These are phyloP conservation scores for Saccharomyces eubayanus DNA, from an alignment of 805 yeast genomes.

Conservation along the genomic window DNA sequence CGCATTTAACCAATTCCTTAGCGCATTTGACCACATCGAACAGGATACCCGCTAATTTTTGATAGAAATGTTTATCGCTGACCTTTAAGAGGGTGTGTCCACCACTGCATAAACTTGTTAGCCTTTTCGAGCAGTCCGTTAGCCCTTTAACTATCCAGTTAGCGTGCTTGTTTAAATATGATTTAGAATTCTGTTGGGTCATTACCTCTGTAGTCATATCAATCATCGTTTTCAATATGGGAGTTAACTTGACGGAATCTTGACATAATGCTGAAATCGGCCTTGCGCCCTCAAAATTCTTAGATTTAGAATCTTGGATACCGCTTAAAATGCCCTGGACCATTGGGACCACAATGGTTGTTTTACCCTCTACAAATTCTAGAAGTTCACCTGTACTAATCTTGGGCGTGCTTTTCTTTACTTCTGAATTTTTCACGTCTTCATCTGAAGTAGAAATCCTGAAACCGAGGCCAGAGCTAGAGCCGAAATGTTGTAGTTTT, in stretches of 20 bases:
- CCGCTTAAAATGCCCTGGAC: neutral
- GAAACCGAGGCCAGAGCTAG: slow-evolving; percentile 10
- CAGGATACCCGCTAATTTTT: slow-evolving; percentile 89
- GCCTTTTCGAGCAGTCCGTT: neutral
- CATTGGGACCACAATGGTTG: neutral
- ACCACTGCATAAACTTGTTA: neutral
- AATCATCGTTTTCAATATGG: neutral
- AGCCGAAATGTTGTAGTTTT: slow-evolving; percentile 7
- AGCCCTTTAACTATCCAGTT: neutral
- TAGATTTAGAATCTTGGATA: neutral
- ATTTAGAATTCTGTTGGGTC: neutral
- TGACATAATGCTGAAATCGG: neutral
- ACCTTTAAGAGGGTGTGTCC: neutral
- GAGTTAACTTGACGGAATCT: neutral
- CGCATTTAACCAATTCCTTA: slow-evolving; percentile 89
- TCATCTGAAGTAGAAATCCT: slow-evolving; percentile 1
- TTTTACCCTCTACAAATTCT: neutral
- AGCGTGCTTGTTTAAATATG: neutral
- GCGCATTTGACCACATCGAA: slow-evolving; percentile 95
- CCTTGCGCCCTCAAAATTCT: neutral
- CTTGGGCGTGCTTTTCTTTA: neutral
- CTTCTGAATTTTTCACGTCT: neutral
- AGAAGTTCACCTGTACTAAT: neutral
- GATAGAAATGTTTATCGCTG: slow-evolving; percentile 76
- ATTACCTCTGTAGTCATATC: neutral